Conservation (phyloP, 139 green algal genomes). For the Dunaliella primolecta region DNA sequence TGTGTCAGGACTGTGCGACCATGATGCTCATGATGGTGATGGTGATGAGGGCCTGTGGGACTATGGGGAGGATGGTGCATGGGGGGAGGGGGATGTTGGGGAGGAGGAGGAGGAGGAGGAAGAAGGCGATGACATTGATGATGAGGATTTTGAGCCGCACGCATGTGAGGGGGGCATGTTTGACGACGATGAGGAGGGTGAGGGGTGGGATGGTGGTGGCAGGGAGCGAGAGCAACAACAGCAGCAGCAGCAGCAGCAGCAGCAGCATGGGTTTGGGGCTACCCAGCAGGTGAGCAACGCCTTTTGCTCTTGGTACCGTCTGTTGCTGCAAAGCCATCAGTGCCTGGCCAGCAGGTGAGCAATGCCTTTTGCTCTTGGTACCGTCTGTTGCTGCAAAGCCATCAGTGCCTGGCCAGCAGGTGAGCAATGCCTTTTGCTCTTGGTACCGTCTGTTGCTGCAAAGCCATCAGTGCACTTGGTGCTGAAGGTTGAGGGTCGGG, state of each 20-base stretch:
- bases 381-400: too few species aligned
- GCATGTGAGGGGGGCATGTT: neutral
- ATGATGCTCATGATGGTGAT: slow-evolving; percentile 3
- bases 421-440: neutral
- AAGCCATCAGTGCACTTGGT: too few species aligned
- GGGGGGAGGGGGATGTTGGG: neutral
- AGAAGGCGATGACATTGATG: neutral
- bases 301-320: too few species aligned
- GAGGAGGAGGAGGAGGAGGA: neutral
- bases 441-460: neutral
- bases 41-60: neutral
- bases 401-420: neutral
- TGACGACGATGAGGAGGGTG: neutral
- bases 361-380: too few species aligned
- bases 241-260: neutral
- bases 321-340: too few species aligned
- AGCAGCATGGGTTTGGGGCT: too few species aligned
- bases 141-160: neutral
- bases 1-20: neutral
- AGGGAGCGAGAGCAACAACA: neutral
- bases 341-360: too few species aligned
- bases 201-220: neutral
- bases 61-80: neutral
- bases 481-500: neutral
- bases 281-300: too few species aligned